Percentiles rank a stretch among this genome's conserved stretches.
Conservation (phyloP, 768 basidiomycete genomes). For the Phylloporus sp. region DNA sequence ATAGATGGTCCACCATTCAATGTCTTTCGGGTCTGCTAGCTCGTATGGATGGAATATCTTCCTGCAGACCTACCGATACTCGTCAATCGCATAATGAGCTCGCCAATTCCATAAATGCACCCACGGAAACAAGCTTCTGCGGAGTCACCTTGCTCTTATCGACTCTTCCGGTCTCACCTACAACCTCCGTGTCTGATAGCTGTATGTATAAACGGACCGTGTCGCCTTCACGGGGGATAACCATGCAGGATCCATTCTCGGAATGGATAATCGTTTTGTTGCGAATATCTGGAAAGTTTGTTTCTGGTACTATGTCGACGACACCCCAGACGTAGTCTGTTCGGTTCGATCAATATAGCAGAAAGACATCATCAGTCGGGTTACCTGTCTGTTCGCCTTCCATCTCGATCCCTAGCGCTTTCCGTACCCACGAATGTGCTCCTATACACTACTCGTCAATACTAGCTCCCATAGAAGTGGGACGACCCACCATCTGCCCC, state of each 20-base stretch:
- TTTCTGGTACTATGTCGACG: slow-evolving; percentile 63
- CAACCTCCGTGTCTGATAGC: slow-evolving; percentile 43
- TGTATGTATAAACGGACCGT: slow-evolving; percentile 70
- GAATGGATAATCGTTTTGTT: slow-evolving; percentile 65
- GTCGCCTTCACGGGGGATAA: slow-evolving; percentile 69
- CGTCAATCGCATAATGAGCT: not conserved
- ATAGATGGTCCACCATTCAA: slow-evolving; percentile 74
- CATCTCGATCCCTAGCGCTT: slow-evolving; percentile 40
- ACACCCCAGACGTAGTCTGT: slow-evolving; percentile 82
- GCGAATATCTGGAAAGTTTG: slow-evolving; percentile 74
- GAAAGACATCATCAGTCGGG: not conserved
- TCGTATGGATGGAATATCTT: slow-evolving; percentile 54
- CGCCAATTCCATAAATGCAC: not conserved
- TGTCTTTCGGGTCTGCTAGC: slow-evolving; percentile 41
- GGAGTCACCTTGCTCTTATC: slow-evolving; percentile 51
- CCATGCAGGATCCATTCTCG: slow-evolving; percentile 59
- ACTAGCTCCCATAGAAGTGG: not conserved
- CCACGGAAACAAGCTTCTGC: slow-evolving; percentile 48
- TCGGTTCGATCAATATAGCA: not conserved
- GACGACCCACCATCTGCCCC: slow-evolving; percentile 31
- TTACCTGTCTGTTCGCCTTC: slow-evolving; percentile 46
- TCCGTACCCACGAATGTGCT: slow-evolving; percentile 46
- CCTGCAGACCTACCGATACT: slow-evolving; percentile 42
- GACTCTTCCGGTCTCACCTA: slow-evolving; percentile 46
- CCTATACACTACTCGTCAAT: slow-evolving; percentile 18